phyloP scores from a whole-genome alignment of 139 green algal species.

The Ettlia oleoabundans region DNA sequence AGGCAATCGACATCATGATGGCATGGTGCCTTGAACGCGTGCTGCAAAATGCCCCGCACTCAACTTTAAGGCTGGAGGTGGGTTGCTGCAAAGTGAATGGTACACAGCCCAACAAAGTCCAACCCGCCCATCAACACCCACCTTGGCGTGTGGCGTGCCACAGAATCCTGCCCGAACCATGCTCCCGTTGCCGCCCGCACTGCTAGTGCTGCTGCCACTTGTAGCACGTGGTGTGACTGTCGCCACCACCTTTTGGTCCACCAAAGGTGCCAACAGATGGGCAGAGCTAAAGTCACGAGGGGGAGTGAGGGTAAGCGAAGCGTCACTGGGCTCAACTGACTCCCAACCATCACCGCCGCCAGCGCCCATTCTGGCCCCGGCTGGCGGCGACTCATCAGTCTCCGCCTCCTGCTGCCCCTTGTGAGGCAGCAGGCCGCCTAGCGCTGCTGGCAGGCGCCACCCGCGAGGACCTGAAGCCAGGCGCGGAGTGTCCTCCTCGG shows the following conservation, averaged over 20 bases:
- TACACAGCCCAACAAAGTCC: no score
- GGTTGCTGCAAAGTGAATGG: no score
- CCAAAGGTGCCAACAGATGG: conserved; percentile 21
- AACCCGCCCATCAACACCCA: no score
- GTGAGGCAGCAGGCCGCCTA: not conserved
- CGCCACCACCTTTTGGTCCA: not conserved
- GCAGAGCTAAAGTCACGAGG: not conserved
- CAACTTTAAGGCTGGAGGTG: no score
- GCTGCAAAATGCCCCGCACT: no score
- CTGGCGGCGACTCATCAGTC: not conserved
- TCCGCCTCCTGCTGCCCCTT: not conserved
- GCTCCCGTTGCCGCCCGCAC: not conserved
- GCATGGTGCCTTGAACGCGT: no score
- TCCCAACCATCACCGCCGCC: conserved; percentile 11
- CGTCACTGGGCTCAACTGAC: conserved; percentile 18
- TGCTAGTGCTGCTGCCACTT: conserved; percentile 1
- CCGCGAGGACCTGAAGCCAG: not conserved
- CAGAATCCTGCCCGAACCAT: not conserved
- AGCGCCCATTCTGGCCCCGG: not conserved
- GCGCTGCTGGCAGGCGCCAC: not conserved
- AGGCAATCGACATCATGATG: no score
- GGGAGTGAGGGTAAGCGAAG: not conserved
- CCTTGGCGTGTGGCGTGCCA: not conserved
- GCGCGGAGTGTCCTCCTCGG: not conserved
- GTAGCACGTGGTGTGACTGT: not conserved